Base-by-base conservation (phyloP, 164 flowering plant species). In the Malania oleifera region DNA sequence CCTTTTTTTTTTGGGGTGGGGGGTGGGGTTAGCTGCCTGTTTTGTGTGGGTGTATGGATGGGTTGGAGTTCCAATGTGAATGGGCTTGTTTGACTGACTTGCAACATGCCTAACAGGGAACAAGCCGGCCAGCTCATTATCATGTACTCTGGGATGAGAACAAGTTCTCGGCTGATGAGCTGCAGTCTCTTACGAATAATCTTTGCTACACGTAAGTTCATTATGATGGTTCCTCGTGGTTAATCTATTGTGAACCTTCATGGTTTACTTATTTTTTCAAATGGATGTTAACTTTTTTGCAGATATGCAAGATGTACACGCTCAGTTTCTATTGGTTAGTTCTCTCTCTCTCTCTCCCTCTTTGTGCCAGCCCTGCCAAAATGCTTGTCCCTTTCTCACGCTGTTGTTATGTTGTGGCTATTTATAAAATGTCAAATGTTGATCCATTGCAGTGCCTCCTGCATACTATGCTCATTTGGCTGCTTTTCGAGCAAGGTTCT, bases 261-360 rank as follows among this genome's bases (percentile, higher is more conserved):
- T 31, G 35, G 35, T 31, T 31, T 9, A 31, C 9, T 31, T 9
- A 31, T 31, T 31, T 31, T 31, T 31, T 44, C 5, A 3, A 44
- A 20, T 4, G n/a, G n/a, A n/a, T n/a, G n/a, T n/a, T 44, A 13
- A 27, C 15, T 8, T 35, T 56, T 29, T 20, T 43, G 66, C 81
- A 87, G 95, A 22, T 87, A 85, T 69, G 91, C 95, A 0, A 77
- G 95, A 67, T 87, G 95, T 72, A 85, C 95, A 0, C 81, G 95
- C 0, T 85, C 95, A 8, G 91, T 87, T 10, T 87, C 95, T 0
- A 85, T 87, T 19, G 95, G 91, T 87, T 1, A 74, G 83, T 52
- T 48, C 17, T 60, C 46, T 55, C 28, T 31, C 6, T 22, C 20
- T 35, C 19, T 12, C n/a, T 11, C 28, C n/a, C 13, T 20, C 13